Percentiles rank a stretch among this genome's conserved stretches.
Conservation (phyloP, 805 yeast species). For the Metschnikowia cerradonensis region DNA sequence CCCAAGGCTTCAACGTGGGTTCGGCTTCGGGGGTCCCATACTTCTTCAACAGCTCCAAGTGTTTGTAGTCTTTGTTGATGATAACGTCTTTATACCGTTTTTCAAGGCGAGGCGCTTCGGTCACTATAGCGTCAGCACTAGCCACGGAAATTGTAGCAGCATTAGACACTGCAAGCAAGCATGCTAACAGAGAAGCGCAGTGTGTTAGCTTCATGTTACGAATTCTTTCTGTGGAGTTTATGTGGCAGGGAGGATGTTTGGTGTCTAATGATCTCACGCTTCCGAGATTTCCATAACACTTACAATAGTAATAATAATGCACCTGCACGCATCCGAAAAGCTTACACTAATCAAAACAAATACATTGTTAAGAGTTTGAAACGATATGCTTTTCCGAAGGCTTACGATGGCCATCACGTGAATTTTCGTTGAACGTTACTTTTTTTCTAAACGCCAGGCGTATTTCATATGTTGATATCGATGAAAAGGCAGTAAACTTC, state of each 20-base stretch:
- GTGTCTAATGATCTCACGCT: neutral
- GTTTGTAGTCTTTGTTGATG: constrained; percentile 27
- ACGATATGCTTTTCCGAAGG: neutral
- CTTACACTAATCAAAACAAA: neutral
- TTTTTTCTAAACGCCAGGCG: neutral
- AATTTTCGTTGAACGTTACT: no score
- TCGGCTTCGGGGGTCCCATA: constrained; percentile 19
- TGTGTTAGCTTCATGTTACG: neutral
- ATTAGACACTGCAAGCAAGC: neutral
- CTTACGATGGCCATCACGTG: neutral
- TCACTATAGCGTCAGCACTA: constrained; percentile 13
- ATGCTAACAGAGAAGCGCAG: neutral
- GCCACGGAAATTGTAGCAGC: constrained; percentile 9
- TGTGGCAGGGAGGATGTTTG: neutral
- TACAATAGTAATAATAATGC: neutral
- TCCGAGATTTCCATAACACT: neutral
- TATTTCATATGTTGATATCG: neutral
- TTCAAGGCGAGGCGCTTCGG: constrained; percentile 16
- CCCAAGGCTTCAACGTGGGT: constrained; percentile 56
- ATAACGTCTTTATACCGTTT: constrained; percentile 30
- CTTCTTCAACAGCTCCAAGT: constrained; percentile 20
- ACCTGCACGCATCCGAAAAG: constrained; percentile 1
- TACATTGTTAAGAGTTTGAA: neutral
- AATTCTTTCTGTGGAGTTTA: neutral
- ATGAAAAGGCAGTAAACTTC: constrained; percentile 16